Conservation (phyloP, 768 basidiomycete genomes). For the Suillus hirtellus region DNA sequence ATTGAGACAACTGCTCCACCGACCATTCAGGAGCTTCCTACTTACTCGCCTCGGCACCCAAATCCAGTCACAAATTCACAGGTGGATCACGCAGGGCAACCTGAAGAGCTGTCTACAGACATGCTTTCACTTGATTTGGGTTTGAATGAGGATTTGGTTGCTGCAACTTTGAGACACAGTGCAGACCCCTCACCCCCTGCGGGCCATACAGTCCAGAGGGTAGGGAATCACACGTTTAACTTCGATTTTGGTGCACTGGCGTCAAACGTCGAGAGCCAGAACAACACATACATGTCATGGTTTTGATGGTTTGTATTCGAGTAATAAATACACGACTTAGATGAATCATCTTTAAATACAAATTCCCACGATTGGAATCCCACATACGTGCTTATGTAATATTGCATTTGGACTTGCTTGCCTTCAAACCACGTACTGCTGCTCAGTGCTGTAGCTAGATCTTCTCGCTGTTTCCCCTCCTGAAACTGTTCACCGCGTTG, state of each 20-base stretch:
- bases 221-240: conserved; percentile 57
- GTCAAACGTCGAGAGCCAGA: conserved; percentile 55
- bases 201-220: conserved; percentile 37
- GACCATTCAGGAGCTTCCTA: conserved; percentile 23
- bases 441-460: not conserved
- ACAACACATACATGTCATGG: conserved; percentile 65
- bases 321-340: conserved; percentile 2
- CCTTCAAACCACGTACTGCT: not conserved
- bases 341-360: not conserved
- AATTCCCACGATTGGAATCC: not conserved
- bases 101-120: conserved; percentile 31
- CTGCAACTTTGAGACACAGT: conserved; percentile 17
- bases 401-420: not conserved
- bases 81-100: conserved; percentile 21
- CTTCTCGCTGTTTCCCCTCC: not conserved
- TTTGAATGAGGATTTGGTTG: conserved; percentile 28
- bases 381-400: conserved; percentile 26
- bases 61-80: conserved; percentile 13
- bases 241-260: conserved; percentile 63
- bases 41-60: conserved; percentile 23
- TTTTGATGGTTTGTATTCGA: conserved; percentile 40
- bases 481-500: conserved; percentile 1
- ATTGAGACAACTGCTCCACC: conserved; percentile 24
- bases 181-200: conserved; percentile 20
- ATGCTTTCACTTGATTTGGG: conserved; percentile 34